Evolutionary conservation across 1,139 yeast genomes (phyloP), one percentile per base, ranked within the genome.

Genomic region (Kurtzmaniella quercitrusa): DNA sequence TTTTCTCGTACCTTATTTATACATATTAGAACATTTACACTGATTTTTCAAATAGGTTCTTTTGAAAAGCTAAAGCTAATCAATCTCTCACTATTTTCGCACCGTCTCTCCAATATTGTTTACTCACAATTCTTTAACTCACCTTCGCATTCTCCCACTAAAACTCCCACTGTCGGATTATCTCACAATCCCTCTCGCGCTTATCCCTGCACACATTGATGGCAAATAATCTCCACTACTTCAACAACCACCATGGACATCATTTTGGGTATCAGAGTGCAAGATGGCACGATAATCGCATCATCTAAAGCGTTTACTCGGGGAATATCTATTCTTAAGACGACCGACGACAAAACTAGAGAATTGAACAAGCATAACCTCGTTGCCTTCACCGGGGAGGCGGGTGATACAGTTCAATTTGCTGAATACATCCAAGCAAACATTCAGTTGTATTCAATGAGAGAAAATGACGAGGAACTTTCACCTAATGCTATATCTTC

Each of bases 361-460:
- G 68, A 65, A 39, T 74, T 93, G 53, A 88, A 88, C 54, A 76
- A 81, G 40, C 94, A 86, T 59, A 79, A 88, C 47, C 72, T 91
- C 53, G 76, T 93, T 70, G 96, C 97, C 41, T 91, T 71, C 67
- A 84, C 96, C 3, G 99, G 99, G 44, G 98, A 93, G 62, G 78
- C 97, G 3, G 98, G 98, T 46, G 99, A 93, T 61, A 88, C 98
- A 2, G 91, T 87, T n/a, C 95, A 93, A 61, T 91, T 93, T 66
- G 95, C 96, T 36, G 98, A 93, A 60, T 88, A 83, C 59, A 79
- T 89, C 49, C 95, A 88, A 62, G 98, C 97, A 41, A 93, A 94
- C 60, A 80, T 89, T 52, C 95, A 88, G 63, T 75, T 93, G 49
- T 84, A 87, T 60, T 81, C 88, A 43, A 88, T 89, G 76, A 78